phyloP scores from a whole-genome alignment of 2,329 filamentous ascomycete species.

The Talaromyces albobiverticillius region DNA sequence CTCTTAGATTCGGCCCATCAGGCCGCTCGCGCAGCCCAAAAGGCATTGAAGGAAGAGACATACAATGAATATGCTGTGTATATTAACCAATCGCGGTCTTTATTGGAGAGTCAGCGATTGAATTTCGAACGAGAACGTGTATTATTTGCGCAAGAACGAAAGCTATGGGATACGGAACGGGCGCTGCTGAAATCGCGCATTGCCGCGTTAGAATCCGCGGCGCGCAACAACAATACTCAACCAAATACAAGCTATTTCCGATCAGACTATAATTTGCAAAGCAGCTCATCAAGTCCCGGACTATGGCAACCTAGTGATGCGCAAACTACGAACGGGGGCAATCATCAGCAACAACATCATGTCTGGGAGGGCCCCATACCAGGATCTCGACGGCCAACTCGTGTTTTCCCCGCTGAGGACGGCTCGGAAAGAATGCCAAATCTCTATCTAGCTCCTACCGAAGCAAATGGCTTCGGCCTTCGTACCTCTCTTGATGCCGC shows the following conservation, averaged over 20 bases:
- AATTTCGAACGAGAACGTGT: conserved; percentile 40
- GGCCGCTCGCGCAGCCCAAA: conserved; percentile 20
- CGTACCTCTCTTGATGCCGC: conserved; percentile 39
- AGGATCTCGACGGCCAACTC: conserved; percentile 34
- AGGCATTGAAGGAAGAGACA: background rate
- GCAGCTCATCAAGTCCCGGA: background rate
- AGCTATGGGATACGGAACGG: conserved; percentile 44
- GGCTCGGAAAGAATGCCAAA: conserved; percentile 20
- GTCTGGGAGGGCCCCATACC: conserved; percentile 46
- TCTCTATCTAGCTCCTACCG: conserved; percentile 25
- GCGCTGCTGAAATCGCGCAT: conserved; percentile 41
- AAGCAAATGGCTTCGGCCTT: conserved; percentile 27
- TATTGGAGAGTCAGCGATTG: conserved; percentile 37
- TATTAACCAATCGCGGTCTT: conserved; percentile 40
- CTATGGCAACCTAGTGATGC: conserved; percentile 3
- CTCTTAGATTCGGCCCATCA: conserved; percentile 25
- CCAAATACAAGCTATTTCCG: background rate
- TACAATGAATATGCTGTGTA: conserved; percentile 31
- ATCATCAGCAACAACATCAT: conserved; percentile 24
- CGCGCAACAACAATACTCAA: conserved; percentile 20
- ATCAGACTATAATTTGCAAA: conserved; percentile 1
- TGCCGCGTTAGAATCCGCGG: conserved; percentile 35
- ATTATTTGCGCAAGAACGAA: conserved; percentile 42
- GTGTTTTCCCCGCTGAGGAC: conserved; percentile 40
- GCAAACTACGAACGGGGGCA: background rate